Base-by-base conservation (phyloP, 139 green algal species). In the Chlorella sp. region DNA sequence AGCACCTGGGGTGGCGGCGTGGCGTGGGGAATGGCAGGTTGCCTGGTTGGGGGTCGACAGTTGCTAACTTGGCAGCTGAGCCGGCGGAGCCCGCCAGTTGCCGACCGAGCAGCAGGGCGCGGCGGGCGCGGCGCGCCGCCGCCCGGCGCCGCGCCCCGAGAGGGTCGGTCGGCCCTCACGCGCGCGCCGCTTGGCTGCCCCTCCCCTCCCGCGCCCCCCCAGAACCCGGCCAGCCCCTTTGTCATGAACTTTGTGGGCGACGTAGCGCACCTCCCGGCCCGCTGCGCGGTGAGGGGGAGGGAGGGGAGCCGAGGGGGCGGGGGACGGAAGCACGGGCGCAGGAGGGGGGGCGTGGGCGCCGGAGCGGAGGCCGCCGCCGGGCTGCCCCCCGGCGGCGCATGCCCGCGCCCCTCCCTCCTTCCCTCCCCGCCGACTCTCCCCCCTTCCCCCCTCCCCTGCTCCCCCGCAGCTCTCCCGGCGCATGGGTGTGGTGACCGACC, bases 181-280 rank as follows among this genome's bases (percentile, higher is more conserved):
- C n/a, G n/a, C n/a, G n/a, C n/a, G n/a, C n/a, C n/a, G n/a, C n/a
- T n/a, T n/a, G n/a, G 48, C 31, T 8, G 23, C 61, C 21, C 61
- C n/a, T 7, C 12, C 58, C 40, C 7, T 35, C 21, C 17, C 40
- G 14, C 58, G 14, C 31, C 58, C 59, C 33, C 46, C 38, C 69
- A 75, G 69, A 53, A 75, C 40, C 38, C 66, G 33, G 43, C 29
- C 85, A 86, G 73, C 11, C 91, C 92, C 17, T 97, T 97, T 83
- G 91, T 95, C 40, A 92, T 94, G 86, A 87, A 93, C 71, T 97
- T 97, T 69, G 87, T 94, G 29, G 82, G 82, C 8, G 91, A 95
- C 35, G 87, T 88, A 25, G 88, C 89, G 66, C 80, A 83, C 29
- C 61, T 96, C 56, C 87, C 91, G 0, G 71, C 87, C 5, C 72